phyloP scores from a whole-genome alignment of 2,329 filamentous ascomycete genomes.

The Phialemonium atrogriseum region DNA sequence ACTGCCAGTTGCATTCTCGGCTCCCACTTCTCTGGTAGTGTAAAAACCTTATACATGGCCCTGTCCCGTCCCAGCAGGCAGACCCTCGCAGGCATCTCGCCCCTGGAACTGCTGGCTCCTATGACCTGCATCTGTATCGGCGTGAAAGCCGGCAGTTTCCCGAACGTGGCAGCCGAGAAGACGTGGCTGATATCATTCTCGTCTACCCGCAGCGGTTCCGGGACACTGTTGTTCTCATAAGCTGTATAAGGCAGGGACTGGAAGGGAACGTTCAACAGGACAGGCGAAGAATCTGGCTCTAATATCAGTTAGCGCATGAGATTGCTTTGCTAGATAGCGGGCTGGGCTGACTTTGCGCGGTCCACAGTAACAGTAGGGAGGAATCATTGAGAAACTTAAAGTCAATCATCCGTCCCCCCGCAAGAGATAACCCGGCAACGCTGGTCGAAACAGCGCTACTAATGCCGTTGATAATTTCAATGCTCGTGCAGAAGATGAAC shows the following conservation, averaged over 20 bases:
- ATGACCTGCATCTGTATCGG: conserved; percentile 46
- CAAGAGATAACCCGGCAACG: conserved; percentile 33
- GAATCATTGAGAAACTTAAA: conserved; percentile 60
- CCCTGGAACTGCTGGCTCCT: conserved; percentile 31
- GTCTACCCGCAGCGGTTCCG: not conserved
- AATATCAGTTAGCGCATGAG: not conserved
- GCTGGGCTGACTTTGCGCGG: conserved; percentile 23
- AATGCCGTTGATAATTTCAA: conserved; percentile 50
- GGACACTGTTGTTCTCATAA: conserved; percentile 1
- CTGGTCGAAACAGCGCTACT: conserved; percentile 35
- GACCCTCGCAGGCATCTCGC: conserved; percentile 39
- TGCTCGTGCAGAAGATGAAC: conserved; percentile 44
- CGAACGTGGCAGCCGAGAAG: conserved; percentile 7
- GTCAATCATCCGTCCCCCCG: conserved; percentile 43
- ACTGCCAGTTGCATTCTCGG: conserved; percentile 1
- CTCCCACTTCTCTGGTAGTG: conserved; percentile 25
- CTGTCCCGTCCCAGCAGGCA: conserved; percentile 42
- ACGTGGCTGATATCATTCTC: not conserved
- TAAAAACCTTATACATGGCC: conserved; percentile 38
- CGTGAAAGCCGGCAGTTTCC: conserved; percentile 20
- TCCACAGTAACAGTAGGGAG: conserved; percentile 51
- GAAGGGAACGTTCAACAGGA: not conserved
- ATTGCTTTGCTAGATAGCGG: not conserved
- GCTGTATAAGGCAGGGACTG: conserved; percentile 4
- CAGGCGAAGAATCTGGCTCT: not conserved